Percentiles rank a stretch among this genome's conserved stretches.
phyloP scores from a whole-genome alignment of 2,329 filamentous ascomycete species.

The Claviceps digitariae region DNA sequence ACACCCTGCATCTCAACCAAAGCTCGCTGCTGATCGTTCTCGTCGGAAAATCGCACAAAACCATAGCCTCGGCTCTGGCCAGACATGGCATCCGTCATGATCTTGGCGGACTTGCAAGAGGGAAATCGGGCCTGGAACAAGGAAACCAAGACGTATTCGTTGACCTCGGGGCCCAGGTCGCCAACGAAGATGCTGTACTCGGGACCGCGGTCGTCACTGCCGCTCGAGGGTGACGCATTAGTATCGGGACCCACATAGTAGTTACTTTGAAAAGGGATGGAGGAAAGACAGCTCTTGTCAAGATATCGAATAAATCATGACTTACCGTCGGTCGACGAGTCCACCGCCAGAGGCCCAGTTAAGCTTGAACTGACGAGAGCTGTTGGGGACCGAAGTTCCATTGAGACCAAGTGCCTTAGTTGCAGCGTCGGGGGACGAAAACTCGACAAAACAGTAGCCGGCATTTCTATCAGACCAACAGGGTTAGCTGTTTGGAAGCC shows the following conservation, averaged over 20 bases:
- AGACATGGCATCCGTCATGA: constrained; percentile 98
- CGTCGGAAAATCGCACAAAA: constrained; percentile 93
- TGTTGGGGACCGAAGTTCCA: constrained; percentile 83
- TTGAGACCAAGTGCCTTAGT: constrained; percentile 85
- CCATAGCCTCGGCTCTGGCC: constrained; percentile 97
- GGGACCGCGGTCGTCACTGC: constrained; percentile 82
- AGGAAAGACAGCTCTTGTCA: neutral
- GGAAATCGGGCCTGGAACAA: constrained; percentile 94
- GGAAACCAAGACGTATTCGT: constrained; percentile 93
- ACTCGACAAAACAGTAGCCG: constrained; percentile 98
- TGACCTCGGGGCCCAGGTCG: constrained; percentile 94
- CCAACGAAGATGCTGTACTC: constrained; percentile 98
- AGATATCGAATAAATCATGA: constrained; percentile 5
- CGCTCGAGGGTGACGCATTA: neutral
- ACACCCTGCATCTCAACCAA: constrained; percentile 98
- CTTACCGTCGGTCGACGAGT: constrained; percentile 79
- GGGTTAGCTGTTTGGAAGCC: neutral
- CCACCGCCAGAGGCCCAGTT: constrained; percentile 99
- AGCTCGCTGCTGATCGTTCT: constrained; percentile 90
- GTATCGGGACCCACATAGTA: neutral
- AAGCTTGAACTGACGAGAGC: constrained; percentile 88
- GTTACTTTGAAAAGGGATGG: neutral
- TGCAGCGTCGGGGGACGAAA: constrained; percentile 67
- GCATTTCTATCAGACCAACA: constrained; percentile 53
- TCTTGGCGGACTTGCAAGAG: constrained; percentile 98